Evolutionary conservation across 2,329 filamentous ascomycete genomes (phyloP).

Genomic region (Colletotrichum sp.): DNA sequence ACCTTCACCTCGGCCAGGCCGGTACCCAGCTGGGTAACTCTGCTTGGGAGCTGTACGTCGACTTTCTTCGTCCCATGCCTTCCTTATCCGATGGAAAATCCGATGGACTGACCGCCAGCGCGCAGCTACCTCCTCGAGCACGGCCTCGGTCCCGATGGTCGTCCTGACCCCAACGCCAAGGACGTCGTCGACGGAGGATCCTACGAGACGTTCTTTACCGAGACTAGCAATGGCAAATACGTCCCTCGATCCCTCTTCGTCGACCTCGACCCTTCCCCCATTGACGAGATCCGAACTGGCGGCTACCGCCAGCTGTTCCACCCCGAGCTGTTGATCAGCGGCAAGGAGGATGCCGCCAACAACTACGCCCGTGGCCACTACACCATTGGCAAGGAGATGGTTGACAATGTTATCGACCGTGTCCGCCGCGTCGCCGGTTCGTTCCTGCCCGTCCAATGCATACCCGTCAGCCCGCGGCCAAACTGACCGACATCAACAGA

Average conservation of each 20-base stretch:
- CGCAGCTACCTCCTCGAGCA: conserved; percentile 75
- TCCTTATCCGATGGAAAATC: conserved; percentile 20
- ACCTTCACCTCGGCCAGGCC: conserved; percentile 71
- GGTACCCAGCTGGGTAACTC: conserved; percentile 77
- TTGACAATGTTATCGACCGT: conserved; percentile 72
- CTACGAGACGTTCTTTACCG: conserved; percentile 76
- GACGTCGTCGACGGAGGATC: conserved; percentile 67
- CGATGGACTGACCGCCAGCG: conserved; percentile 16
- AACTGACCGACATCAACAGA: conserved; percentile 47
- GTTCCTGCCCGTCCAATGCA: conserved; percentile 27
- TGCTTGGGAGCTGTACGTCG: conserved; percentile 76
- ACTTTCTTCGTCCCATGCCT: neutral
- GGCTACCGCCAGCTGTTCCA: conserved; percentile 73
- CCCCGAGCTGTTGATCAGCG: conserved; percentile 73
- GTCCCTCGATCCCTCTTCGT: conserved; percentile 76
- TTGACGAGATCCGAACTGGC: conserved; percentile 76
- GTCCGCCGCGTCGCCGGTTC: conserved; percentile 72
- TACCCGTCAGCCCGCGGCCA: neutral
- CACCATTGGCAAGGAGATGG: conserved; percentile 79
- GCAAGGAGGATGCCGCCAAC: conserved; percentile 80
- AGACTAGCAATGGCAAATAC: conserved; percentile 74
- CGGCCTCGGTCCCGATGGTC: conserved; percentile 69
- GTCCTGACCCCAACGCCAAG: conserved; percentile 64
- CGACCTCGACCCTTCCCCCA: conserved; percentile 75
- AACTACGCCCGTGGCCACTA: conserved; percentile 81